Conservation (phyloP, 2,329 filamentous ascomycete genomes). For the Penicillium sp. region DNA sequence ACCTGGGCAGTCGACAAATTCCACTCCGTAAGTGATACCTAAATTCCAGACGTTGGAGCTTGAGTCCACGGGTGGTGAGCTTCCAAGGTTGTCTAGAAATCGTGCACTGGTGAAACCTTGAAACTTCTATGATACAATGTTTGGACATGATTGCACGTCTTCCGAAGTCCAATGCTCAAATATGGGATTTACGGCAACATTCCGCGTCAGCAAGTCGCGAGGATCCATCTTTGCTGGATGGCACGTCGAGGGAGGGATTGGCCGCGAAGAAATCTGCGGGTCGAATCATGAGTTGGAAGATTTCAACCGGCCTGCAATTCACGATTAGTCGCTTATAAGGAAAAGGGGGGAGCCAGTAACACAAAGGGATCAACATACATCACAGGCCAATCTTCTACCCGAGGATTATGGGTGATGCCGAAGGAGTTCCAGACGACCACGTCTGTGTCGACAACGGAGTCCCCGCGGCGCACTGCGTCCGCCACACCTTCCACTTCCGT, state of each 20-base stretch:
- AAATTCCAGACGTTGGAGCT: too few species aligned
- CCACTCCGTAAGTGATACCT: too few species aligned
- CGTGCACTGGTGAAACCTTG: too few species aligned
- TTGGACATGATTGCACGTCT: too few species aligned
- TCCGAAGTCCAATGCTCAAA: slow-evolving; percentile 13
- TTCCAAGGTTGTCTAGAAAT: too few species aligned
- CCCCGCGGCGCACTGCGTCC: slow-evolving; percentile 35
- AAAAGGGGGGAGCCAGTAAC: neutral
- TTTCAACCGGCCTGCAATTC: slow-evolving; percentile 36
- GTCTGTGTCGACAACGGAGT: slow-evolving; percentile 41
- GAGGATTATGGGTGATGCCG: slow-evolving; percentile 48
- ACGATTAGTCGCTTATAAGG: slow-evolving; percentile 7
- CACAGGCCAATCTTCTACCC: slow-evolving; percentile 48
- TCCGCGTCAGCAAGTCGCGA: slow-evolving; percentile 34
- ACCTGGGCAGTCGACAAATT: too few species aligned
- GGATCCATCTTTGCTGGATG: slow-evolving; percentile 40
- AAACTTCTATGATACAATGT: too few species aligned
- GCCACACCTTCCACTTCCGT: slow-evolving; percentile 40
- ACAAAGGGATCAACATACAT: slow-evolving; percentile 34
- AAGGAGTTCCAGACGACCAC: slow-evolving; percentile 49
- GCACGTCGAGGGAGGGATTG: slow-evolving; percentile 58
- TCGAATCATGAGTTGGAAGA: slow-evolving; percentile 45
- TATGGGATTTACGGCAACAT: slow-evolving; percentile 36
- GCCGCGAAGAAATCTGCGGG: slow-evolving; percentile 57
- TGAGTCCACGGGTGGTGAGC: too few species aligned